phyloP scores from a whole-genome alignment of 1,284 basidiomycete species.

The Hemileia vastatrix region DNA sequence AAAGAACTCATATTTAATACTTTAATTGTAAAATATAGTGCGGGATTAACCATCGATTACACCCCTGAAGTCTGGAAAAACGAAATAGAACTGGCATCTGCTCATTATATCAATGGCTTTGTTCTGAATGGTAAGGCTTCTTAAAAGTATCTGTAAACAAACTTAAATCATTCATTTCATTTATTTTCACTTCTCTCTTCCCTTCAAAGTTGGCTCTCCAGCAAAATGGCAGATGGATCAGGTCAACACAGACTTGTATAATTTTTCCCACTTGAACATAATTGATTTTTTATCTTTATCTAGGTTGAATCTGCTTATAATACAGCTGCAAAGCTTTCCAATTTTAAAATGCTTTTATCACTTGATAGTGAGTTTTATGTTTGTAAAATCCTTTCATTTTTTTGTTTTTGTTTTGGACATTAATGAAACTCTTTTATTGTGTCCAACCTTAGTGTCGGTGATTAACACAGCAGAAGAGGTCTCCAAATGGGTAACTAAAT shows the following conservation, averaged over 20 bases:
- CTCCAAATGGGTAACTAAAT: slow-evolving; percentile 17
- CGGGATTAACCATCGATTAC: slow-evolving; percentile 12
- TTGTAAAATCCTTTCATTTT: neutral
- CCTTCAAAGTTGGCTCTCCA: slow-evolving; percentile 12
- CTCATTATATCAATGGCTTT: slow-evolving; percentile 17
- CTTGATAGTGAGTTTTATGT: slow-evolving; percentile 15
- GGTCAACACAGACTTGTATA: neutral
- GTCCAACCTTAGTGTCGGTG: slow-evolving; percentile 15
- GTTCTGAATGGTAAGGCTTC: too few species aligned
- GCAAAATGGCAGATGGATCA: slow-evolving; percentile 18
- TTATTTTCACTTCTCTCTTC: too few species aligned
- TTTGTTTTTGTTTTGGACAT: neutral
- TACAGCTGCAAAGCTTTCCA: neutral
- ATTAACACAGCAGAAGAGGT: slow-evolving; percentile 10
- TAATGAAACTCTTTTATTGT: neutral
- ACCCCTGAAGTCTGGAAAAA: slow-evolving; percentile 10
- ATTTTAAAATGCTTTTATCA: slow-evolving; percentile 17
- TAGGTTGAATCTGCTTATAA: slow-evolving; percentile 15
- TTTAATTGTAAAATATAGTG: neutral
- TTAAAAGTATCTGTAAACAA: too few species aligned
- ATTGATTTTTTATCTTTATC: neutral
- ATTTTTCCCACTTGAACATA: too few species aligned
- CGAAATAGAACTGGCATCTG: neutral
- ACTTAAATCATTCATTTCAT: too few species aligned
- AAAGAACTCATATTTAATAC: neutral